A percentile compares a stretch with the other conserved stretches of the same genome.
Evolutionary conservation across 306 rosid species (phyloP).

Genomic region (Ormosia semicastrata): DNA sequence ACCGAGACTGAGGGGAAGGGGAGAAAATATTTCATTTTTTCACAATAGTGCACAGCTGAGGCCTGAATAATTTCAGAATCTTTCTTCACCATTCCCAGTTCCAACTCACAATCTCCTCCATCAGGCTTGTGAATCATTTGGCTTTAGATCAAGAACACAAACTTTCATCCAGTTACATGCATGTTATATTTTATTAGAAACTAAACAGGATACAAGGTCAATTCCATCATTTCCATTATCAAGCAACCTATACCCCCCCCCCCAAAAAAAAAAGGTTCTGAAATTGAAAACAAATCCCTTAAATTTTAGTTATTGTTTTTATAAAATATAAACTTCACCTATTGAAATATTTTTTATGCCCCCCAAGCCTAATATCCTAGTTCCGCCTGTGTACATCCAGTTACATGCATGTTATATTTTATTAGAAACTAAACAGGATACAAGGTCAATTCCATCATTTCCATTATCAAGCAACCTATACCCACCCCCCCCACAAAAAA

Average conservation of each 20-base stretch:
- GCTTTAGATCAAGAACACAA: not conserved
- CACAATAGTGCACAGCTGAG: not conserved
- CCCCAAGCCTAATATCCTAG: too few relatives aligned
- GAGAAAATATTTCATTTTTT: not conserved
- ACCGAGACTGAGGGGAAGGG: not conserved
- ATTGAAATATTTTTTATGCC: too few relatives aligned
- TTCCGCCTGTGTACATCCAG: too few relatives aligned
- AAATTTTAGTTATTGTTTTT: not conserved
- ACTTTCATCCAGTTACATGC: not conserved
- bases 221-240: too few relatives aligned
- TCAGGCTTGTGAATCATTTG: not conserved
- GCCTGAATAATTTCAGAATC: not conserved
- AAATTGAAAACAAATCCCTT: too few relatives aligned
- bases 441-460: too few relatives aligned
- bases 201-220: not conserved
- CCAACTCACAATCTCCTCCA: not conserved
- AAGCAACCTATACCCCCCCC: too few relatives aligned
- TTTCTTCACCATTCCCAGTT: not conserved
- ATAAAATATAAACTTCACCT: too few relatives aligned
- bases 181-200: conserved; percentile 4
- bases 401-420: conserved; percentile 1
- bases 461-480: too few relatives aligned
- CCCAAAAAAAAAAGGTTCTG: too few relatives aligned
- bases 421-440: not conserved
- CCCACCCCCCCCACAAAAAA: too few relatives aligned